These are phyloP conservation scores for Erysimum cheiranthoides DNA, from an alignment of 345 rosid species.

Conservation along the genomic window DNA sequence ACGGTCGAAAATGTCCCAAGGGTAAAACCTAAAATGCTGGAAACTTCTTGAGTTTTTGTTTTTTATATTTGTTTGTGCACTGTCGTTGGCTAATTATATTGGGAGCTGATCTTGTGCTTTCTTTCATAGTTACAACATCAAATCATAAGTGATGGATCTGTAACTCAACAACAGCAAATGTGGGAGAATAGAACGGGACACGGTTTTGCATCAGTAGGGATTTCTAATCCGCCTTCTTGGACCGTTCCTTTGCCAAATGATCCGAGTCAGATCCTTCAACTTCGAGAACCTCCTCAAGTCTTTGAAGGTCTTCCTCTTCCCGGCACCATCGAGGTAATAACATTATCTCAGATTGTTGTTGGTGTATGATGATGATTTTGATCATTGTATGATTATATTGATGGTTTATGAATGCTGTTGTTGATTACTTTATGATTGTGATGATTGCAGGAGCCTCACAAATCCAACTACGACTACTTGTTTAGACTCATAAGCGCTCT, in stretches of 20 bases:
- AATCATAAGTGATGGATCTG: conserved; percentile 28
- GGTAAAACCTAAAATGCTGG: conserved; percentile 31
- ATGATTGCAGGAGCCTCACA: conserved; percentile 49
- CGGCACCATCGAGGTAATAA: conserved; percentile 37
- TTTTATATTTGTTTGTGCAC: background rate
- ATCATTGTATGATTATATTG: background rate
- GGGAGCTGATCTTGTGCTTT: conserved; percentile 16
- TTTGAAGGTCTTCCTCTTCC: conserved; percentile 52
- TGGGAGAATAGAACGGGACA: conserved; percentile 35
- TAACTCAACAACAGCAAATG: conserved; percentile 20
- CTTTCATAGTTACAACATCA: conserved; percentile 36
- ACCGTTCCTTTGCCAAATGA: conserved; percentile 39
- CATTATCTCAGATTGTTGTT: background rate
- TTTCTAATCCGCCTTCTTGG: conserved; percentile 49
- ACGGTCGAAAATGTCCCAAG: conserved; percentile 47
- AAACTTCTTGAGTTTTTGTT: background rate
- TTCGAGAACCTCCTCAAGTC: conserved; percentile 43
- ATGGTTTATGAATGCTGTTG: conserved; percentile 17
- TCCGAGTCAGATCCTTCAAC: conserved; percentile 39
- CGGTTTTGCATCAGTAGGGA: conserved; percentile 43
- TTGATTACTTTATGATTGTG: conserved; percentile 21
- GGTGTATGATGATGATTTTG: background rate
- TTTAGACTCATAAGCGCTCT: conserved; percentile 46
- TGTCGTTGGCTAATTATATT: conserved; percentile 1
- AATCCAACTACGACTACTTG: conserved; percentile 48